Evolutionary conservation across 306 rosid species (phyloP).

Genomic region (Vigna trinervia): DNA sequence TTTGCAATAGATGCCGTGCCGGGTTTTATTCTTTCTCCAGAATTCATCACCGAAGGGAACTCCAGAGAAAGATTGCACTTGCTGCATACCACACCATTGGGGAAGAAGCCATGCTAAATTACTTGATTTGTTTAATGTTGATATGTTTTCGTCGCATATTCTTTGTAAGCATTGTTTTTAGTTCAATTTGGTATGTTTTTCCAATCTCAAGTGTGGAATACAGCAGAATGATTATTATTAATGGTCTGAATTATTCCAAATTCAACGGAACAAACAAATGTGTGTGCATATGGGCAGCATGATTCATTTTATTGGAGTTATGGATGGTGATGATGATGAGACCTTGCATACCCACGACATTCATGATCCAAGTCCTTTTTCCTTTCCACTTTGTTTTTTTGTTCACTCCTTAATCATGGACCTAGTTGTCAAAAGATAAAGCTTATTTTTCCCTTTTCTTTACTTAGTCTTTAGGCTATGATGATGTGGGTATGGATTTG

Average conservation of each 20-base stretch:
- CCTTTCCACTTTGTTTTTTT: background rate
- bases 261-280: background rate
- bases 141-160: conserved; percentile 6
- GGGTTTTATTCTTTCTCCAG: background rate
- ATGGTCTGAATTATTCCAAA: background rate
- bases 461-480: conserved; percentile 15
- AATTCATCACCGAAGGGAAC: conserved; percentile 18
- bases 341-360: conserved; percentile 35
- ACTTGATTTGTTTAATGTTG: conserved; percentile 35
- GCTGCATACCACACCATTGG: background rate
- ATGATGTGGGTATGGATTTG: conserved; percentile 12
- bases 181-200: background rate
- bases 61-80: conserved; percentile 5
- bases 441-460: conserved; percentile 13
- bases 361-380: conserved; percentile 18
- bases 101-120: conserved; percentile 12
- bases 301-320: conserved; percentile 29
- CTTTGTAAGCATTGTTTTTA: conserved; percentile 31
- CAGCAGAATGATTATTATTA: background rate
- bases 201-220: conserved; percentile 11
- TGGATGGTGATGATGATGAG: conserved; percentile 29
- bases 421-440: conserved; percentile 42
- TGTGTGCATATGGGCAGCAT: background rate
- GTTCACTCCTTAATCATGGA: conserved; percentile 41
- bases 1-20: background rate